Evolutionary conservation across 2,329 filamentous ascomycete species (phyloP).

Genomic region (Aspergillus quadricinctus): DNA sequence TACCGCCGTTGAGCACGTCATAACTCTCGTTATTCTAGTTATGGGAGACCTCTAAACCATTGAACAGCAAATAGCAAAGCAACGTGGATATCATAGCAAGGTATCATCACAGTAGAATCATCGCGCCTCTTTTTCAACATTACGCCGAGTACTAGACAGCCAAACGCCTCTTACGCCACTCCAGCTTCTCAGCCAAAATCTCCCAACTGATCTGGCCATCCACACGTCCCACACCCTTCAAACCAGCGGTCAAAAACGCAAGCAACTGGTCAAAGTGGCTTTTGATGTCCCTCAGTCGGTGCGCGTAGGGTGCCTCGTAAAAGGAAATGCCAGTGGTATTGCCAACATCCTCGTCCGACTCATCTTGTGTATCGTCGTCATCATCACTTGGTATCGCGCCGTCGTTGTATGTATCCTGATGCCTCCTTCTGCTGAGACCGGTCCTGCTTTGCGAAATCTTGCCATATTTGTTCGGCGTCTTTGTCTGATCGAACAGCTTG

Average conservation of each 20-base stretch:
- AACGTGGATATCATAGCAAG: background rate
- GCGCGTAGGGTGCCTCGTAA: constrained; percentile 44
- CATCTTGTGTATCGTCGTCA: constrained; percentile 31
- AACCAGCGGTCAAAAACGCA: constrained; percentile 66
- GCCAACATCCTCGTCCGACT: constrained; percentile 24
- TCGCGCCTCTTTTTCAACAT: background rate
- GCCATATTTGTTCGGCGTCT: constrained; percentile 10
- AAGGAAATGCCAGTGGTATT: constrained; percentile 39
- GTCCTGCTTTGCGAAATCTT: background rate
- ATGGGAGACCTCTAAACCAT: background rate
- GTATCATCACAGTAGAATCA: background rate
- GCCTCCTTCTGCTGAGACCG: background rate
- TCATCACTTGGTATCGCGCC: constrained; percentile 10
- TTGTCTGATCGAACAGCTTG: constrained; percentile 32
- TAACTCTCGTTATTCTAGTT: background rate
- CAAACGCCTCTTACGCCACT: constrained; percentile 39
- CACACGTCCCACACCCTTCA: constrained; percentile 71
- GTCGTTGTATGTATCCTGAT: constrained; percentile 14
- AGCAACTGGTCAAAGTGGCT: constrained; percentile 62
- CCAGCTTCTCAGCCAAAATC: constrained; percentile 73
- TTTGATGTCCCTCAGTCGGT: constrained; percentile 55
- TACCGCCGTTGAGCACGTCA: background rate
- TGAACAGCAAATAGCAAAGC: background rate
- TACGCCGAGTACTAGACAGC: background rate
- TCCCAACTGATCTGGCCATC: constrained; percentile 73